Evolutionary conservation across 192 early-diverging fungal species (phyloP), one percentile per base, ranked within the genome.

Genomic region (Coemansia sp.): DNA sequence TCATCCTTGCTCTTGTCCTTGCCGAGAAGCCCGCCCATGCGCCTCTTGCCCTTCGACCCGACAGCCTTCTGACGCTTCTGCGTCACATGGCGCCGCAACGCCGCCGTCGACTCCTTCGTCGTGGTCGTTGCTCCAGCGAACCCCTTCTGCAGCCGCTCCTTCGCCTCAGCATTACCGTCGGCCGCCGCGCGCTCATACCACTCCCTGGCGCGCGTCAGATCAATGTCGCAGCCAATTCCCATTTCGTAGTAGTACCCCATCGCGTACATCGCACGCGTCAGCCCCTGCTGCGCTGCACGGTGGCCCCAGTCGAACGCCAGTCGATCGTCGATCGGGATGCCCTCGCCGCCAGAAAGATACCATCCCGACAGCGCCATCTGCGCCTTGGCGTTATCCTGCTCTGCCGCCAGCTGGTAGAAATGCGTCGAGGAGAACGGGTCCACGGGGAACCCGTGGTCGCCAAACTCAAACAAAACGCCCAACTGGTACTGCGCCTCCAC

Each of bases 241-340:
- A 82, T 81, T 60, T 94, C 91, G 62, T 86, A 80, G 77, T 90
- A 94, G 71, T 94, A 95, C 40, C 95, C 95, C 81, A 98, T 82
- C 7, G 89, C 90, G 61, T 86, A 94, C 81, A 94, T 86, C 6
- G 95, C 95, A 50, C 87, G 83, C 12, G 87, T 83, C 19, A 89
- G 64, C 7, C 86, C 86, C 64, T 86, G 83, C 38, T 86, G 84
- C 41, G 95, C 93, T 4, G 93, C 89, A n/a, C 82, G 81, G 37
- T 77, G 78, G 51, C 88, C 91, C 86, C 93, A 93, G 56, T 89
- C 82, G 61, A 88, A 87, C 2, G 93, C 91, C 52, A 90, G 79
- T 2, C 74, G 66, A 57, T 92, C 89, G 61, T 89, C 83, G 46
- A 81, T 74, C 17, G 89, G 70, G 14, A 67, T 73, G 38, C 84